These are phyloP conservation scores for Aegilops umbellulata DNA, from an alignment of 176 grass and related monocot species.

Conservation along the genomic window DNA sequence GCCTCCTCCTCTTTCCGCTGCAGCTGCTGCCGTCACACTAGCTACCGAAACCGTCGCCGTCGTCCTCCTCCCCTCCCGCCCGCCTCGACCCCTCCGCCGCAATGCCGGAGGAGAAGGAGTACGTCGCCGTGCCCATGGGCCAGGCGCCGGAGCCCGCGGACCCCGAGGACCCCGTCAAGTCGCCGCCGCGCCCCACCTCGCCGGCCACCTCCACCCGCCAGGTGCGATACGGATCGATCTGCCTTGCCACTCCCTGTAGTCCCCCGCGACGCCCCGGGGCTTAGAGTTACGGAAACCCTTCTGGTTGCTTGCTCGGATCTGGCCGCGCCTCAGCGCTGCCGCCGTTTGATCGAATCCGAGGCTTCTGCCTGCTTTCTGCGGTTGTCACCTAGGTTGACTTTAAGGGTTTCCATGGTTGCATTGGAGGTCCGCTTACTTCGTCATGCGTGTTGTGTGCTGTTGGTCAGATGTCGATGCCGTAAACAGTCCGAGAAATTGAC, in stretches of 20 bases:
- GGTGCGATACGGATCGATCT: constrained; percentile 43
- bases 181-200: constrained; percentile 62
- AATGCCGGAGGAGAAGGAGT: constrained; percentile 92
- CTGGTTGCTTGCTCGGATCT: constrained; percentile 29
- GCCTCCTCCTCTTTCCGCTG: not conserved
- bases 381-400: not conserved
- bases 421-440: not conserved
- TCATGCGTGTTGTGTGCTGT: not conserved
- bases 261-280: not conserved
- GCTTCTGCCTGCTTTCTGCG: not conserved
- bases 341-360: not conserved
- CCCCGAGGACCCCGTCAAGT: constrained; percentile 84
- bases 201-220: constrained; percentile 82
- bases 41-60: not conserved
- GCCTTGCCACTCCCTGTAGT: not conserved
- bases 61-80: not conserved
- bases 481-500: not conserved
- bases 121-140: constrained; percentile 70
- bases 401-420: not conserved
- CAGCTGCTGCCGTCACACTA: not conserved
- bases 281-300: not conserved
- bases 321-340: not conserved
- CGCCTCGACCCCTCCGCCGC: not conserved
- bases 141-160: constrained; percentile 58
- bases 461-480: not conserved